Base-by-base conservation (phyloP, 202 grass and related monocot genomes). In the Elaeis oleifera region DNA sequence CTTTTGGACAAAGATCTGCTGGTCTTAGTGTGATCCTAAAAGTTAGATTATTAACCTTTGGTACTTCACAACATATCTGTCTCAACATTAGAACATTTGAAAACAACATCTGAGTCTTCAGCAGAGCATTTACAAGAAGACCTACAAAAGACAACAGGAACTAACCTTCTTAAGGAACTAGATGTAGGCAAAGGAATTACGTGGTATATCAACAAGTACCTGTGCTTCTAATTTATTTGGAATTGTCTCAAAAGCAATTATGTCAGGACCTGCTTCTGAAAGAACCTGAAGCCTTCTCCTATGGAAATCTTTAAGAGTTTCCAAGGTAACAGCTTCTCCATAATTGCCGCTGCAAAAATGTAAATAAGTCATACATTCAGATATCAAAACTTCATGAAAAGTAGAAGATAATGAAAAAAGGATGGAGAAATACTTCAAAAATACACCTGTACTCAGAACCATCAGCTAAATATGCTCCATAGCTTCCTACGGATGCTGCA, bases 181-280 rank as follows among this genome's bases (percentile, higher is more conserved):
- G 49, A 65, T 52, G 16, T 5, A 36, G 9, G 2, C 48, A 56
- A 56, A 58, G 17, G 31, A 5, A 52, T 27, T 17, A 64, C 21
- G 16, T 18, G 13, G 14, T 18, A 4, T 13, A 69, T 8, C 27
- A 58, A 29, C 24, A 11, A 23, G 51, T 78, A 83, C 80, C 62
- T 78, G 74, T 27, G 80, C 59, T 61, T 83, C 80, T 50, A 69
- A 68, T 78, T 83, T 83, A 44, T 78, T 78, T 56, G 80, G 80
- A 69, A 83, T 83, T 50, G 80, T 83, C 69, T 83, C 80, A 51
- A 83, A 83, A 50, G 74, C 80, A 51, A 83, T 78, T 49, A 83
- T 68, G 51, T 83, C 80, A 14, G 80, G 62, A 49, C 74, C 74
- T 1, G 74, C 80, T 77, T 83, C 80, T 49, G 63, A 61, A 39